Conservation (phyloP, 1,139 yeast genomes). For the Debaryomyces fabryi region DNA sequence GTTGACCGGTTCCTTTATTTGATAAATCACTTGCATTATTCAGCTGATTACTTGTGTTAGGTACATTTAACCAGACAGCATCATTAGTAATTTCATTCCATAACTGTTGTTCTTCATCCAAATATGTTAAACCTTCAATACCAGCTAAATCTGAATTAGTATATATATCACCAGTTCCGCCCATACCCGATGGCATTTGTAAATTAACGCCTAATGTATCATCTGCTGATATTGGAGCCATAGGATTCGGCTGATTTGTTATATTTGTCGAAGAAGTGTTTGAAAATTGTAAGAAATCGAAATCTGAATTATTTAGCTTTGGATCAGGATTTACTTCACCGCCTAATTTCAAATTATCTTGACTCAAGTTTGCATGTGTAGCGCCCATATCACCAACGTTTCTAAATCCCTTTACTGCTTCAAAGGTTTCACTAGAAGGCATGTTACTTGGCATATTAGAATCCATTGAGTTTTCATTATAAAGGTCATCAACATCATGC, state of each 20-base stretch:
- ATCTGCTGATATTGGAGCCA: background rate
- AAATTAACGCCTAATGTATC: slow-evolving; percentile 23
- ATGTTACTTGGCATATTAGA: background rate
- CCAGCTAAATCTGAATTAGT: slow-evolving; percentile 42
- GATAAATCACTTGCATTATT: slow-evolving; percentile 1
- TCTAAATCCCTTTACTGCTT: background rate
- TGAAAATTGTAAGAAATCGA: slow-evolving; percentile 27
- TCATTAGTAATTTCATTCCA: slow-evolving; percentile 77
- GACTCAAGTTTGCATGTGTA: background rate
- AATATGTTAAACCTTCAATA: slow-evolving; percentile 47
- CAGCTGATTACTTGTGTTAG: slow-evolving; percentile 9
- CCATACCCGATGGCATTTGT: slow-evolving; percentile 16
- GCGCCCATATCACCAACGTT: background rate
- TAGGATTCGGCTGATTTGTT: background rate
- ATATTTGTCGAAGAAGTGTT: slow-evolving; percentile 6
- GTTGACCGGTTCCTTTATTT: background rate
- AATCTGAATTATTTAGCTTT: slow-evolving; percentile 15
- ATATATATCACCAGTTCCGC: slow-evolving; percentile 32
- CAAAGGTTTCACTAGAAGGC: background rate
- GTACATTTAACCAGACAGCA: slow-evolving; percentile 64
- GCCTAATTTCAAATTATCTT: background rate
- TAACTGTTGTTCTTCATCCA: slow-evolving; percentile 59
- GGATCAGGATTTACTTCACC: background rate
- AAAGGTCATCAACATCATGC: slow-evolving; percentile 51
- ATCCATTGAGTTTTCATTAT: background rate